Conservation (phyloP, 805 yeast genomes). For the Wickerhamiella australiensis region DNA sequence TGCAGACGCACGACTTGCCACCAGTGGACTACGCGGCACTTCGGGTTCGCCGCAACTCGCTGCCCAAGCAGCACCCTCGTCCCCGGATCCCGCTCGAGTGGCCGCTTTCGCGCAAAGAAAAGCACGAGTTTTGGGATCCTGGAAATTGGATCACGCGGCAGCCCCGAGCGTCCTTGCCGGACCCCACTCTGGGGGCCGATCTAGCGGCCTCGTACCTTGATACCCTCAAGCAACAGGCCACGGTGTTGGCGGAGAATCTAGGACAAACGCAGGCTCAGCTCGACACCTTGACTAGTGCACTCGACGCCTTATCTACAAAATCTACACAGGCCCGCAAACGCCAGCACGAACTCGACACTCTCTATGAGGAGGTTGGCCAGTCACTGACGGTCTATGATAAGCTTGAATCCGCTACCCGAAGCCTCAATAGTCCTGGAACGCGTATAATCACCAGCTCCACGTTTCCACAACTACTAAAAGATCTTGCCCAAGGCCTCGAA, state of each 20-base stretch:
- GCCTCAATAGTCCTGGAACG: constrained; percentile 60
- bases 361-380: constrained; percentile 36
- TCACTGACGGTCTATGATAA: constrained; percentile 53
- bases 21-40: background rate
- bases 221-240: constrained; percentile 25
- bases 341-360: constrained; percentile 33
- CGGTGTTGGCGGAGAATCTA: constrained; percentile 35
- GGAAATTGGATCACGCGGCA: background rate
- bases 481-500: constrained; percentile 53
- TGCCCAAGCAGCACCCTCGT: background rate
- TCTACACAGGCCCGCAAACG: constrained; percentile 40
- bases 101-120: background rate
- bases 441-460: constrained; percentile 44
- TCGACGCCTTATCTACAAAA: constrained; percentile 49
- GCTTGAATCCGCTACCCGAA: constrained; percentile 55
- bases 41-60: constrained; percentile 13
- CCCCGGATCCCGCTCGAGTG: background rate
- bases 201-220: background rate
- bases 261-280: constrained; percentile 40
- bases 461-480: constrained; percentile 42
- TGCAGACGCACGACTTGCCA: constrained; percentile 6
- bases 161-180: background rate
- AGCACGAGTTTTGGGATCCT: background rate
- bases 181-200: background rate
- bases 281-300: constrained; percentile 47